Evolutionary conservation across 352 stramenopile genomes (phyloP).

Genomic region (Halophytophthora polymorphica): DNA sequence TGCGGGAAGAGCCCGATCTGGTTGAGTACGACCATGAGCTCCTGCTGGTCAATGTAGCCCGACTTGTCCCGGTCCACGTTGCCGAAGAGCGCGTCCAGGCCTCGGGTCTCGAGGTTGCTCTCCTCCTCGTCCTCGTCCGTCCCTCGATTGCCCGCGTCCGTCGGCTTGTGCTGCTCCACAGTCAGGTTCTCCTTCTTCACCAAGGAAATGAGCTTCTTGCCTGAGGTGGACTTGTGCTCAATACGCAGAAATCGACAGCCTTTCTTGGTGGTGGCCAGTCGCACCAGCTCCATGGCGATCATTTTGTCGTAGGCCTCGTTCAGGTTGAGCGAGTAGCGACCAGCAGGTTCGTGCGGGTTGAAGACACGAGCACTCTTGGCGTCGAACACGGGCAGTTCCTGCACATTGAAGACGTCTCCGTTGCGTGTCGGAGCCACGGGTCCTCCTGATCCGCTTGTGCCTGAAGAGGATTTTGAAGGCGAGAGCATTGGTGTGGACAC

Average conservation of each 20-base stretch:
- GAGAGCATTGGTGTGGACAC: constrained; percentile 1
- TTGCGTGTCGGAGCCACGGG: not conserved
- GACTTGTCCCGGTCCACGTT: constrained; percentile 67
- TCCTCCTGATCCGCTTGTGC: not conserved
- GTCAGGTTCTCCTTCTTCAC: constrained; percentile 48
- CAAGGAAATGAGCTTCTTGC: constrained; percentile 41
- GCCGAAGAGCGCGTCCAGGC: constrained; percentile 59
- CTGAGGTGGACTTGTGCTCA: constrained; percentile 40
- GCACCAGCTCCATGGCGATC: constrained; percentile 72
- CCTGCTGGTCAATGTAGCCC: constrained; percentile 45
- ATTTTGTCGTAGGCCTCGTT: constrained; percentile 74
- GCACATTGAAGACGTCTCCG: constrained; percentile 24
- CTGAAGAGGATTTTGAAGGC: not conserved
- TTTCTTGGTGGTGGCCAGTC: constrained; percentile 65
- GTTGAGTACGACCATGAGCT: constrained; percentile 63
- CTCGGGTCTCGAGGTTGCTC: constrained; percentile 48
- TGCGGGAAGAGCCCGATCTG: constrained; percentile 61
- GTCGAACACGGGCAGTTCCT: constrained; percentile 41
- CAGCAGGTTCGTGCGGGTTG: constrained; percentile 64
- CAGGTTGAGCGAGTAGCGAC: constrained; percentile 66
- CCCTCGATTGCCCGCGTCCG: constrained; percentile 2
- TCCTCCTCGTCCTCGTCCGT: constrained; percentile 27
- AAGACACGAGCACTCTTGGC: constrained; percentile 46
- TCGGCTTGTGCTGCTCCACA: constrained; percentile 26
- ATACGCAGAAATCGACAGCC: constrained; percentile 68